Evolutionary conservation across 257 asterid genomes (phyloP), one percentile per base, ranked within the genome.

Genomic region (Lavandula angustifolia): DNA sequence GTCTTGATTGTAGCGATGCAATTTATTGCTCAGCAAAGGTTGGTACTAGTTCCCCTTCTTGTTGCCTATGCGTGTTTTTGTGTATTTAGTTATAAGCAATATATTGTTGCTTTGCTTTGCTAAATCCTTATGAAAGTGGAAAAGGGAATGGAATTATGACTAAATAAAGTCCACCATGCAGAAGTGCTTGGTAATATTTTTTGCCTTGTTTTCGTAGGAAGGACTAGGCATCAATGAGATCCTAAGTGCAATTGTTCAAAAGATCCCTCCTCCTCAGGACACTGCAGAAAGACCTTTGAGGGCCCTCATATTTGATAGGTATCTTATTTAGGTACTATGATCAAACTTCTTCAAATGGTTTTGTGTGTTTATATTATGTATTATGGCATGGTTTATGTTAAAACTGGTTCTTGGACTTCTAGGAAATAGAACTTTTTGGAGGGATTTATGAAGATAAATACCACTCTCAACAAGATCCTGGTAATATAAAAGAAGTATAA

Each of bases 291-390:
- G 73, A 73, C 97, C 99, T 62, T 80, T 89, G 83, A 87, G 95
- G 83, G 99, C 99, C 71, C 94, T 92, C 69, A 92, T 92, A 75
- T 92, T 92, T 83, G 99, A 92, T 80, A 92, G 99, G 99, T 92
- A 82, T 75, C 83, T 77, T 62, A 79, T 80, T 75, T 81, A 77
- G 86, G 83, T 78, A 78, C 87, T 75, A 74, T 64, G 70, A 75
- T 75, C 72, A 54, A 66, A 64, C 80, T 79, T 78, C 81, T 65
- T 69, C 10, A 48, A 64, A 60, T 67, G 17, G 33, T 7, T 64
- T 13, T 62, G 44, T 33, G 9, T 48, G 3, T 16, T 0, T 13
- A n/a, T 22, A 53, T 16, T 5, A 7, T 32, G 58, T 67, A 53
- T 51, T n/a, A n/a, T n/a, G n/a, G n/a, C n/a, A n/a, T n/a, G n/a